Evolutionary conservation across 768 basidiomycete genomes (phyloP).

Genomic region (Lentinula detonsa): DNA sequence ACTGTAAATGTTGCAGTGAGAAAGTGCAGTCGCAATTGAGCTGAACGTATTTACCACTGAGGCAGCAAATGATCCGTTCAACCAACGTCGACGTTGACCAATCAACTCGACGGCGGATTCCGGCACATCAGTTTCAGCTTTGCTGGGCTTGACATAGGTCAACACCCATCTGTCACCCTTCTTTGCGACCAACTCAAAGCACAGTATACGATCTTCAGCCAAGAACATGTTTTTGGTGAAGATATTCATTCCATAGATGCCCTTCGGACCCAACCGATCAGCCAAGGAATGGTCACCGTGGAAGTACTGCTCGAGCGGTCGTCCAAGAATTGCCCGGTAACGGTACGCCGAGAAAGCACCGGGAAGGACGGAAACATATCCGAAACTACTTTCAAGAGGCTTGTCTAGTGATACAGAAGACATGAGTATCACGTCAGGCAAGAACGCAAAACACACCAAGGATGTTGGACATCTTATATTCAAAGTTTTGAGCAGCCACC

Average conservation of each 20-base stretch:
- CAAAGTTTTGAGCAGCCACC: constrained; percentile 94
- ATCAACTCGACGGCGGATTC: constrained; percentile 90
- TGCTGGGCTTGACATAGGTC: constrained; percentile 88
- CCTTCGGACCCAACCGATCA: constrained; percentile 87
- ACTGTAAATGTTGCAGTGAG: constrained; percentile 38
- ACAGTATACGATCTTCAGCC: constrained; percentile 91
- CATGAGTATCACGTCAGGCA: constrained; percentile 9
- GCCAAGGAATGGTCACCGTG: constrained; percentile 87
- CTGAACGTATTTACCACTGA: constrained; percentile 57
- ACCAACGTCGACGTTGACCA: constrained; percentile 92
- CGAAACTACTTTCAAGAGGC: constrained; percentile 92
- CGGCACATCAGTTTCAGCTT: constrained; percentile 95
- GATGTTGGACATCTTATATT: constrained; percentile 99
- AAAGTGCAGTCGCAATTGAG: neutral
- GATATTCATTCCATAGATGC: constrained; percentile 95
- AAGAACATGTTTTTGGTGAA: constrained; percentile 93
- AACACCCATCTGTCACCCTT: constrained; percentile 82
- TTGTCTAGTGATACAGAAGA: constrained; percentile 51
- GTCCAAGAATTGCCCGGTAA: constrained; percentile 86
- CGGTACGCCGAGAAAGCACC: constrained; percentile 97
- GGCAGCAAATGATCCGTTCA: constrained; percentile 94
- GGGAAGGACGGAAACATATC: constrained; percentile 91
- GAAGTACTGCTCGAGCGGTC: constrained; percentile 83
- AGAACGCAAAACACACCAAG: constrained; percentile 41
- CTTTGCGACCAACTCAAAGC: constrained; percentile 96